Conservation (phyloP, 306 rosid genomes). For the Prunus padus region DNA sequence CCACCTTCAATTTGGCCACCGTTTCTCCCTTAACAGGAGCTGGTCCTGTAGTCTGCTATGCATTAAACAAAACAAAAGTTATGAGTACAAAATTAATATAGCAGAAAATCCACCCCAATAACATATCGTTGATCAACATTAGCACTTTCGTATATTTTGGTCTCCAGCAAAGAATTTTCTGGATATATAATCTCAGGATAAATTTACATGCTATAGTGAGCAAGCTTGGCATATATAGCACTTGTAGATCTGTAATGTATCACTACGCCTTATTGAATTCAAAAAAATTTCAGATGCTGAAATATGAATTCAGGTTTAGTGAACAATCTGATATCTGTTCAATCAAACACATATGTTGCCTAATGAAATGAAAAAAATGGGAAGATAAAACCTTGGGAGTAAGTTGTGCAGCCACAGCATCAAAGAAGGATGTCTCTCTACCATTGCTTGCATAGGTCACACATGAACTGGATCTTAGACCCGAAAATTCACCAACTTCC, state of each 20-base stretch:
- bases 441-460: conserved; percentile 57
- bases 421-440: conserved; percentile 71
- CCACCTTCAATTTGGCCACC: conserved; percentile 97
- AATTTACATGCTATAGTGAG: background rate
- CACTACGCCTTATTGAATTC: background rate
- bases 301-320: background rate
- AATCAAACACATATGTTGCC: background rate
- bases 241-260: background rate
- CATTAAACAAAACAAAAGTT: background rate
- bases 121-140: background rate
- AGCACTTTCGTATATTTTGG: background rate
- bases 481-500: conserved; percentile 77
- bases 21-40: conserved; percentile 65
- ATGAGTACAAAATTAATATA: background rate
- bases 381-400: conserved; percentile 54
- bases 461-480: conserved; percentile 65
- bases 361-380: background rate
- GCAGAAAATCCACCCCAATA: background rate
- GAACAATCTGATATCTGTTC: background rate
- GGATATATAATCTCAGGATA: background rate
- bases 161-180: background rate
- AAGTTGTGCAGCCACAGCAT: conserved; percentile 77
- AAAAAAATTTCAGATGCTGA: background rate
- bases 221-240: background rate
- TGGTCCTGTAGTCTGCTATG: conserved; percentile 53